Base-by-base conservation (phyloP, 140 eudicot genomes). In the Erigeron philadelphicus region DNA sequence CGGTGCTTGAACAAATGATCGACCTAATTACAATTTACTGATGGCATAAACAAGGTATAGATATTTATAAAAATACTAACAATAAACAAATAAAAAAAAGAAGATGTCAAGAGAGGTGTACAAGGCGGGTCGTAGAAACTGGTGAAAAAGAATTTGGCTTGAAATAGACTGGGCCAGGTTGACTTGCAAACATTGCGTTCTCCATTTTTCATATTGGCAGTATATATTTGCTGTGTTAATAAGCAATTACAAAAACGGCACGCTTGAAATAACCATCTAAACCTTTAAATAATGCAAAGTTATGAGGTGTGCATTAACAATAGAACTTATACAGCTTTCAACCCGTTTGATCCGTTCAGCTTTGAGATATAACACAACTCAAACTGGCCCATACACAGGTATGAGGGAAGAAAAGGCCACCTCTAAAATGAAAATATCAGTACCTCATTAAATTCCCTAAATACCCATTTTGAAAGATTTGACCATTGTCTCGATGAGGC, bases 381-480 rank as follows among this genome's bases (percentile, higher is more conserved):
- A 45, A 45, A 8, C 16, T 16, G 6, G 12, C 55, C 55, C 55
- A 49, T 47, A 9, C 13, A 47, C 13, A 47, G 11, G 53, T 47
- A 47, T 11, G 13, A 9, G 53, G 9, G 53, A 3, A 12, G 15
- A 11, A 4, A 9, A 2, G 6, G 13, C 16, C 17, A 59, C 25
- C n/a, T 21, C 17, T 21, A 23, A 11, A 17, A 2, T 6, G 8
- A 17, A 25, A 25, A 59, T 21, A 3, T 25, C n/a, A 16, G 6
- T 67, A 68, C 73, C 50, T 52, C 73, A 10, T 68, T 68, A 25
- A 11, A 68, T 50, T 68, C 73, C 63, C 73, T 35, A 10, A 68
- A 53, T 68, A 68, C 35, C 73, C 73, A 68, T 40, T 9, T 68
- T 48, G 73, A 68, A 52, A 67, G 72, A 53, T 68, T 53, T 52